Conservation (phyloP, 305 asterid species). For the Fraxinus sp. region DNA sequence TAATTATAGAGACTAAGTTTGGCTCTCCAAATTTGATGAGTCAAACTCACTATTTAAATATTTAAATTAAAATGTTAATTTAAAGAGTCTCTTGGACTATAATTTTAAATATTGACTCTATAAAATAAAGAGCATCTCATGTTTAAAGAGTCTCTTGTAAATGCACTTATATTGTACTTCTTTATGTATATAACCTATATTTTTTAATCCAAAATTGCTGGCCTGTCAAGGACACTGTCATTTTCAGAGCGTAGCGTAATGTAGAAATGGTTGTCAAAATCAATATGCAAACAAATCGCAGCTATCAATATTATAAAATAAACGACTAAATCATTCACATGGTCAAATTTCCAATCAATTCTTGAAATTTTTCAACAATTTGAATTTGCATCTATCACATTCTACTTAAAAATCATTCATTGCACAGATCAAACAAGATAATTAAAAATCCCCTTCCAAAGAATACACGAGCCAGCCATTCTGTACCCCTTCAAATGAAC, state of each 20-base stretch:
- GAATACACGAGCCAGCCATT: constrained; percentile 29
- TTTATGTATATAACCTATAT: not conserved
- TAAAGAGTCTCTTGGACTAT: too few relatives aligned
- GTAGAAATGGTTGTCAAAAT: not conserved
- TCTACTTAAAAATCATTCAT: constrained; percentile 32
- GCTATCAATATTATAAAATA: not conserved
- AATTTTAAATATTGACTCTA: too few relatives aligned
- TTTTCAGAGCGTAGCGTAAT: not conserved
- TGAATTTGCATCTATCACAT: constrained; percentile 24
- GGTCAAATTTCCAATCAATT: constrained; percentile 29
- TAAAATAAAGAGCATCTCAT: too few relatives aligned
- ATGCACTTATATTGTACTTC: not conserved
- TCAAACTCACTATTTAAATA: too few relatives aligned
- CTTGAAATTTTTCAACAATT: constrained; percentile 35
- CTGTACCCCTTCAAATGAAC: constrained; percentile 19
- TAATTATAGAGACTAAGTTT: too few relatives aligned
- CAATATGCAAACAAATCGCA: not conserved
- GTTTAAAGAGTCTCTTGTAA: too few relatives aligned
- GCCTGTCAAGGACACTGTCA: not conserved
- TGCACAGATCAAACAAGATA: constrained; percentile 40
- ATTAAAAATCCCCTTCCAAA: constrained; percentile 33
- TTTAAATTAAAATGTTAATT: too few relatives aligned
- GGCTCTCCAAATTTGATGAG: too few relatives aligned
- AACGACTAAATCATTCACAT: constrained; percentile 14
- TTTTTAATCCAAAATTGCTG: not conserved